A percentile compares a stretch with the other conserved stretches of the same genome.
Evolutionary conservation across 2,329 filamentous ascomycete species (phyloP).

Genomic region (Calycina herbarum): DNA sequence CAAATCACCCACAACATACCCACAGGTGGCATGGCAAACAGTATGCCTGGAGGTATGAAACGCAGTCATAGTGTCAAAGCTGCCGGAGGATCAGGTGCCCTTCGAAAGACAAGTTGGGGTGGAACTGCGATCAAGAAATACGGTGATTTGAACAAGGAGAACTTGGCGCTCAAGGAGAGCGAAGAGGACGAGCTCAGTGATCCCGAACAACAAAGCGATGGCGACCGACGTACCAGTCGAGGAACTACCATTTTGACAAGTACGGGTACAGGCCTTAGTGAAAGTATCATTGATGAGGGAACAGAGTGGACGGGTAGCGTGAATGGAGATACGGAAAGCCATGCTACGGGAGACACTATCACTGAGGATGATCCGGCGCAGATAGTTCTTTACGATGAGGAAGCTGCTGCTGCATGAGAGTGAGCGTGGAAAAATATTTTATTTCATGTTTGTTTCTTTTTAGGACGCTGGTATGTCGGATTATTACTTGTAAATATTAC

Average conservation of each 20-base stretch:
- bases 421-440: neutral
- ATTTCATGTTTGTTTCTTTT: neutral
- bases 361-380: slow-evolving; percentile 13
- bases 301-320: slow-evolving; percentile 36
- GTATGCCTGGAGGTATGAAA: slow-evolving; percentile 57
- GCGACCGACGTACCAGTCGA: slow-evolving; percentile 35
- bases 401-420: slow-evolving; percentile 12
- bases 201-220: slow-evolving; percentile 28
- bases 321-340: slow-evolving; percentile 24
- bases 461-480: slow-evolving; percentile 8
- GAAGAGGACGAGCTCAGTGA: slow-evolving; percentile 47
- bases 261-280: slow-evolving; percentile 29
- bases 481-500: slow-evolving; percentile 19
- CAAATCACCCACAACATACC: slow-evolving; percentile 78
- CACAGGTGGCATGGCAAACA: slow-evolving; percentile 67
- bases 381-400: slow-evolving; percentile 31
- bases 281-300: slow-evolving; percentile 34
- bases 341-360: neutral
- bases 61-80: slow-evolving; percentile 77
- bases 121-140: slow-evolving; percentile 44
- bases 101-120: slow-evolving; percentile 71
- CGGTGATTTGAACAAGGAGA: slow-evolving; percentile 62
- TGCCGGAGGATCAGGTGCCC: slow-evolving; percentile 47
- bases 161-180: slow-evolving; percentile 61
- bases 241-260: slow-evolving; percentile 34